Evolutionary conservation across 2,329 filamentous ascomycete species (phyloP), one percentile per base, ranked within the genome.

Genomic region (Phyllachora maydis): DNA sequence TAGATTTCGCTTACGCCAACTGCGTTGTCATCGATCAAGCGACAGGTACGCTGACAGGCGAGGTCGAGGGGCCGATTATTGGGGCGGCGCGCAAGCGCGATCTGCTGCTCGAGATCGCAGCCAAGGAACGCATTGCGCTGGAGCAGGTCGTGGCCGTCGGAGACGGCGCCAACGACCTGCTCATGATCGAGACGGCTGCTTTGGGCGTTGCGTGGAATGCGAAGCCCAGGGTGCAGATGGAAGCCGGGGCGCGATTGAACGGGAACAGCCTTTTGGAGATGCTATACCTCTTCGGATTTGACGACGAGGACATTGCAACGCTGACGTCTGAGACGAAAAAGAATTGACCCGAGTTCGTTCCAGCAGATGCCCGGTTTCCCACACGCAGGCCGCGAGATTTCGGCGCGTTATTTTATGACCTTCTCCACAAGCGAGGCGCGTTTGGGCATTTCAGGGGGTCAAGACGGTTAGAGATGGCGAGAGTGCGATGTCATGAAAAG

Each of bases 1-100:
- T 98, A 27, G 78, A 95, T 46, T 71, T 92, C 40, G 82, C 79
- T 0, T 68, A 74, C 42, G 88, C 88, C 19, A 98, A 98, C 45
- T 71, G 85, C 37, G 73, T 85, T 0, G 61, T 70, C 10, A 56
- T 74, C 10, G 66, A 68, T 30, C 52, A 62, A 17, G 51, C 50
- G 17, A 40, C 41, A 3, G 55, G 53, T 9, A 56, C 51, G 14
- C 50, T 88, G 19, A 85, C 76, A 0, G 78, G 78, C 12, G 70
- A 81, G 39, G 59, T 82, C 3, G 54, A 64, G 23, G 73, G 73
- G 5, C 52, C 59, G 11, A 82, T 88, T 26, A 73, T 88, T 7
- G 71, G 82, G 38, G 72, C 67, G 26, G 65, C 79, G 50, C 63
- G 69, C 41, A 88, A 88, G 51, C 58, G 64, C 11, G 64, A 74